Conservation (phyloP, 2,329 filamentous ascomycete species). For the Fusarium protoensiforme region DNA sequence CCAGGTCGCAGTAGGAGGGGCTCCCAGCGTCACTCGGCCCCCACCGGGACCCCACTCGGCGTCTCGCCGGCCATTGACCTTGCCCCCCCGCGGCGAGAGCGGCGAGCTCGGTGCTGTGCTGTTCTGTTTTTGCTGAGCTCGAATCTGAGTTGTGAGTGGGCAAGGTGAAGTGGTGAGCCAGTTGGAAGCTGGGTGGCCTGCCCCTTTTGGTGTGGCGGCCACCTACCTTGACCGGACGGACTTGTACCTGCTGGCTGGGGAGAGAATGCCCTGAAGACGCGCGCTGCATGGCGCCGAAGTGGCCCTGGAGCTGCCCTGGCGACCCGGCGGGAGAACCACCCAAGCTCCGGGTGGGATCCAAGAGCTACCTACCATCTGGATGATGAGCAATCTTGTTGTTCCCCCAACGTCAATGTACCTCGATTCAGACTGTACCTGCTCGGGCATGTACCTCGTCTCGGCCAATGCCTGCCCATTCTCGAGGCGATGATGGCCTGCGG, state of each 20-base stretch:
- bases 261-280: neutral
- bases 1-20: conserved; percentile 30
- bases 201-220: conserved; percentile 23
- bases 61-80: conserved; percentile 39
- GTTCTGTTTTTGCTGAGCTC: conserved; percentile 26
- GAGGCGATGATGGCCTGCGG: conserved; percentile 3
- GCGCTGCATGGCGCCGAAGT: conserved; percentile 4
- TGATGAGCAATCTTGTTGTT: conserved; percentile 14
- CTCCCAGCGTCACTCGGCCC: conserved; percentile 35
- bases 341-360: neutral
- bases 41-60: conserved; percentile 41
- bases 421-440: neutral
- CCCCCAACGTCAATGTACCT: neutral
- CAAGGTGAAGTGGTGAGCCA: neutral
- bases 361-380: neutral
- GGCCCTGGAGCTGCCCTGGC: neutral
- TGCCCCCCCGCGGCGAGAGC: conserved; percentile 28
- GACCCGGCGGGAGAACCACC: neutral
- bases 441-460: conserved; percentile 5
- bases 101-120: neutral
- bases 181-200: conserved; percentile 13
- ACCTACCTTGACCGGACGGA: neutral
- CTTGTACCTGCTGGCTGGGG: neutral
- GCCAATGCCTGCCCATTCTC: conserved; percentile 5
- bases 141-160: conserved; percentile 32